Base-by-base conservation (phyloP, 768 basidiomycete species). In the Tylopilus cervinicoccineus region DNA sequence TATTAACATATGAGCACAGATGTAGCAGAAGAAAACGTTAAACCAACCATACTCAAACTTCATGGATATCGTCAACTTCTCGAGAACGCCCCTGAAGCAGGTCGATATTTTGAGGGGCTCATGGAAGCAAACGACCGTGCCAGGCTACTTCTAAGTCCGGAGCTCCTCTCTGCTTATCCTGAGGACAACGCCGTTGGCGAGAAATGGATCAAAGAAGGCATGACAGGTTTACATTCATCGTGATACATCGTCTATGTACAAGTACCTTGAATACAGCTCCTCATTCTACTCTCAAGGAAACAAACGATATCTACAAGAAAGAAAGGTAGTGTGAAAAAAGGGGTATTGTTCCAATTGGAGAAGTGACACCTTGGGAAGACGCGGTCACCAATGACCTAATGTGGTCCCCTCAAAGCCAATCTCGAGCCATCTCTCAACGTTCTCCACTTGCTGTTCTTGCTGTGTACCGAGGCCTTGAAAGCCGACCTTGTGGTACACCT, bases 301-400 rank as follows among this genome's bases (percentile, higher is more conserved):
- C 13, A n/a, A n/a, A 24, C 10, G 28, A 6, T 39, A 36, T 43
- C 16, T 41, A 23, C 6, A 14, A 37, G 9, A 16, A 32, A 37
- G 6, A 12, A 20, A 22, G 7, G 22, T 16, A 2, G 17, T 45
- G 24, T 1, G 9, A 40, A 26, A 4, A 29, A 38, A 20, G 12
- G 27, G 27, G n/a, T 28, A 40, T 13, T 8, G 20, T n/a, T 37
- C 13, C 8, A 20, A 17, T 29, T n/a, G 22, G 20, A 39, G 7
- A 55, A 36, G 20, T 4, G 31, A 36, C 11, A 10, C 45, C 20
- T 24, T 4, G 19, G 19, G 23, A 47, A 33, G 44, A 27, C 4
- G n/a, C 4, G n/a, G 51, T 72, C 68, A 88, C 86, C 88, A 90
- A 57, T 85, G 81, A 2, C 87, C 88, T 14, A 84, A 71, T 3